Percentiles rank a stretch among this genome's conserved stretches.
phyloP scores from a whole-genome alignment of 129 eudicot genomes.

The Chrysanthemum lavandulifolium region DNA sequence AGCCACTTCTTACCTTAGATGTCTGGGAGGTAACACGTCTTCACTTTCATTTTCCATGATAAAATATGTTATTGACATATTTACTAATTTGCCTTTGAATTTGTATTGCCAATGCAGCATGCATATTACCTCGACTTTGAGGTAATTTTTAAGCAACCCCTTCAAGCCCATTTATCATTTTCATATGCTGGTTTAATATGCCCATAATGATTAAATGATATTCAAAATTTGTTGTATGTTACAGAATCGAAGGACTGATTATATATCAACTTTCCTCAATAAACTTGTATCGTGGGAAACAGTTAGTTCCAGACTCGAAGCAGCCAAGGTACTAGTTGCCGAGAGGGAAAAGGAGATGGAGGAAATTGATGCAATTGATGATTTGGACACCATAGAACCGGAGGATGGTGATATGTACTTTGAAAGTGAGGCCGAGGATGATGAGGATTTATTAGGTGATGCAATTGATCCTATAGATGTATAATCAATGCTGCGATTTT shows the following conservation, averaged over 20 bases:
- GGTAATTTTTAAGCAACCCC: conserved; percentile 20
- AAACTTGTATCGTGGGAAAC: conserved; percentile 95
- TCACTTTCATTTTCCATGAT: background rate
- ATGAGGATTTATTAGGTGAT: conserved; percentile 24
- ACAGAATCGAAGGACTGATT: conserved; percentile 88
- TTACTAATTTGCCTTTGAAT: conserved; percentile 20
- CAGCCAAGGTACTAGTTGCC: conserved; percentile 56
- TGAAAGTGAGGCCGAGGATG: conserved; percentile 49
- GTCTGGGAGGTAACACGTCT: conserved; percentile 86
- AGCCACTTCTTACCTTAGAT: conserved; percentile 94
- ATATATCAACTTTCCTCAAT: conserved; percentile 63
- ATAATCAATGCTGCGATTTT: background rate
- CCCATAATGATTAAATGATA: background rate
- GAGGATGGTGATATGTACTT: conserved; percentile 44
- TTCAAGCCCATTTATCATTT: background rate
- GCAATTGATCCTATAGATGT: background rate
- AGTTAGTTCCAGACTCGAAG: conserved; percentile 73
- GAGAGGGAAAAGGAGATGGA: conserved; percentile 71
- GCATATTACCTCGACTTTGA: conserved; percentile 91
- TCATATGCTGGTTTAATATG: background rate
- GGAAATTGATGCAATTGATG: conserved; percentile 37
- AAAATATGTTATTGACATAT: conserved; percentile 1
- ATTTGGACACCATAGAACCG: conserved; percentile 20
- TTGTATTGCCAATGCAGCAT: conserved; percentile 54
- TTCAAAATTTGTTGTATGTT: conserved; percentile 3